Evolutionary conservation across 176 grass and related monocot species (phyloP), one percentile per base, ranked within the genome.

Genomic region (Carex kokanica): DNA sequence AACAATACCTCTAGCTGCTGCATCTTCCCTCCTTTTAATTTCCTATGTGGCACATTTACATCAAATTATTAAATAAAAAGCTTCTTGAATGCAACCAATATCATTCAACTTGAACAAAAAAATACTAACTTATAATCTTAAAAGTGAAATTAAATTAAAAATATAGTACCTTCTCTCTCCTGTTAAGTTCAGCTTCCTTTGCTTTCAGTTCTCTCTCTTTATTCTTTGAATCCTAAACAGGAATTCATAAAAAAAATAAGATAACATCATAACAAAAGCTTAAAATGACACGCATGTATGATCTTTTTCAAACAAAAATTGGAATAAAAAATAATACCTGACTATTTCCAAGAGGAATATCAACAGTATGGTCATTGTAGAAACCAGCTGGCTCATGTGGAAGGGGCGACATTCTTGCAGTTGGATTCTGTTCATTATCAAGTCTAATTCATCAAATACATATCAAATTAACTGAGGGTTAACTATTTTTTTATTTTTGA

Each of bases 11-110:
- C 91, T 86, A 64, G 84, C 75, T 74, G 91, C 93, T 88, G 96
- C 93, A 77, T 98, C 96, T 90, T 98, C 96, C 81, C 82, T 91
- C 72, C 89, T 92, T 95, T 95, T 95, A 71, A 98, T 38, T 84
- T 98, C 96, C 95, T 98, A 86, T 6, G 32, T 79, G 7, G 34
- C 69, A 88, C 4, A 43, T 20, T 74, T 16, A 86, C n/a, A 69
- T 62, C 73, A 66, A 82, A 16, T 31, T 55, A 29, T 63, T 29
- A 81, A 62, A 47, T 14, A 23, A 81, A 27, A 81, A 64, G 14
- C 41, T n/a, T 54, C 9, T 21, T 61, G 20, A n/a, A 61, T 21
- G 20, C 20, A 8, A 6, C 1, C 11, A 2, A 54, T 41, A 41
- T 77, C 47, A 10, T 10, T 45, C n/a, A 23, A 41, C 51, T 81